phyloP scores from a whole-genome alignment of 1,139 yeast genomes.

The Kodamaea fungicola region DNA sequence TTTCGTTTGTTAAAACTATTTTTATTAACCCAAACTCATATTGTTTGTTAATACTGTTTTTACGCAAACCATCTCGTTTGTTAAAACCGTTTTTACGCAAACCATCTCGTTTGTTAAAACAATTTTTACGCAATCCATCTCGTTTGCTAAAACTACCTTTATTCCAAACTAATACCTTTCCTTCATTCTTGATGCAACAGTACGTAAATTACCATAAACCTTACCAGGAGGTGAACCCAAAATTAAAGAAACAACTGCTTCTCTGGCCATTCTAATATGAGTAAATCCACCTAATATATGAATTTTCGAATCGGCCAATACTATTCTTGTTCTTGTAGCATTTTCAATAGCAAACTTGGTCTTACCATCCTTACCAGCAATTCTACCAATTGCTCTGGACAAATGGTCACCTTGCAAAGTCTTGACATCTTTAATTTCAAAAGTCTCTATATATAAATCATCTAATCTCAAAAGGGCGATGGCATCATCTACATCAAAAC shows the following conservation, averaged over 20 bases:
- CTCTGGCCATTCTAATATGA: slow-evolving; percentile 96
- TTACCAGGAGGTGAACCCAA: slow-evolving; percentile 98
- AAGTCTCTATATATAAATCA: slow-evolving; percentile 93
- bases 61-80: no score
- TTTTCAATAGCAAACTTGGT: slow-evolving; percentile 98
- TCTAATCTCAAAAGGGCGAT: slow-evolving; percentile 91
- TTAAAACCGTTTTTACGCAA: no score
- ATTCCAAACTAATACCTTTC: slow-evolving; percentile 96
- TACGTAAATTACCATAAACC: slow-evolving; percentile 94
- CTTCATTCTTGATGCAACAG: slow-evolving; percentile 94
- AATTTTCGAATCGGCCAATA: slow-evolving; percentile 91
- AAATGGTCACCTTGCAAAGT: slow-evolving; percentile 94
- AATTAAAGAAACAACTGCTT: slow-evolving; percentile 89
- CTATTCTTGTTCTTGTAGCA: slow-evolving; percentile 97
- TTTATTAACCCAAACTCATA: no score
- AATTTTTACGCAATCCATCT: no score
- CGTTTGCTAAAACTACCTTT: no score
- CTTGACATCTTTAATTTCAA: slow-evolving; percentile 95
- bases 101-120: no score
- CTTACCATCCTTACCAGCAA: slow-evolving; percentile 99
- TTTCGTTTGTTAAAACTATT: no score
- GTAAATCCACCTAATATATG: slow-evolving; percentile 97
- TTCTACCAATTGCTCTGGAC: slow-evolving; percentile 98
- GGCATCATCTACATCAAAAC: slow-evolving; percentile 96
- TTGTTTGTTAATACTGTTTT: no score